Conservation (phyloP, 805 yeast genomes). For the Pichia phayaonensis region DNA sequence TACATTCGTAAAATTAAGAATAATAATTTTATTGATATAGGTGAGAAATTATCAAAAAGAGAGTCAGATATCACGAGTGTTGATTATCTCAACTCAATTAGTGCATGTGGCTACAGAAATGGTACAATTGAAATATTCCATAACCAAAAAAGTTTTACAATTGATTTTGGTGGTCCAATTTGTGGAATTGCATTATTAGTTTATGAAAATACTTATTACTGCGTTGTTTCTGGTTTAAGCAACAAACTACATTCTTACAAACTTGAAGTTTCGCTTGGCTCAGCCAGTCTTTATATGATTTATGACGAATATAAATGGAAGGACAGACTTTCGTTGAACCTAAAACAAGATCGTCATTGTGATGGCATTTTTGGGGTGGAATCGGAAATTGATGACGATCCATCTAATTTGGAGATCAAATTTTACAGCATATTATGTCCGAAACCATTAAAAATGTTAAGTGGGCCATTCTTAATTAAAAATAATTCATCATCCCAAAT, state of each 20-base stretch:
- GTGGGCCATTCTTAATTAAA: not conserved
- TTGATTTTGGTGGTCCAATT: constrained; percentile 3
- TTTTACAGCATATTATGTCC: constrained; percentile 2
- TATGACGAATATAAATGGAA: constrained; percentile 6
- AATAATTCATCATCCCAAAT: not conserved
- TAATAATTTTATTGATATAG: not conserved
- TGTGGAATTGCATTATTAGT: constrained; percentile 1
- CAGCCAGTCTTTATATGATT: constrained; percentile 1
- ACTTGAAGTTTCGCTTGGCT: not conserved
- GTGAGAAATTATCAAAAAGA: not conserved
- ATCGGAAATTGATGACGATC: constrained; percentile 1
- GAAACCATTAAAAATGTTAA: not conserved
- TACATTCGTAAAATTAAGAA: not conserved
- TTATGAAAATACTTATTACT: not conserved
- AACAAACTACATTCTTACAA: not conserved
- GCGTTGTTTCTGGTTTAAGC: constrained; percentile 7
- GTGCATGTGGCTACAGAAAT: constrained; percentile 8
- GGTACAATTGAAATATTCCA: constrained; percentile 4
- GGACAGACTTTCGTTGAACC: constrained; percentile 2
- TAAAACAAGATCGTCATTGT: not conserved
- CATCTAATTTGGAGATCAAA: not conserved
- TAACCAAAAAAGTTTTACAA: not conserved
- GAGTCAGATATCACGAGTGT: constrained; percentile 7
- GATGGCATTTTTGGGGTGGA: constrained; percentile 9
- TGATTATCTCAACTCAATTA: not conserved